phyloP scores from a whole-genome alignment of 176 grass and related monocot genomes.

The Melocanna baccifera region DNA sequence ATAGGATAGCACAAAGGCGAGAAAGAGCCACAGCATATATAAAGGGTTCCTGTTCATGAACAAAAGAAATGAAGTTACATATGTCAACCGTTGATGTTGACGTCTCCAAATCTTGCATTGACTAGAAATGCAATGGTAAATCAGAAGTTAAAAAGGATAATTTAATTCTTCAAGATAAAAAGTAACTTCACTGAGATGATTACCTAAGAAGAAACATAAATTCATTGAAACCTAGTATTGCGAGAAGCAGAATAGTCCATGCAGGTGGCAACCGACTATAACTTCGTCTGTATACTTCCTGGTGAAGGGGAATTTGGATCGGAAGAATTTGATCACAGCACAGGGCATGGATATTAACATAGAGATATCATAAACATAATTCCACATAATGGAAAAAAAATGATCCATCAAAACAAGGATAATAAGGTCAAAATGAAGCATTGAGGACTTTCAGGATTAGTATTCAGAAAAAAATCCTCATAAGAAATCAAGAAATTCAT shows the following conservation, averaged over 20 bases:
- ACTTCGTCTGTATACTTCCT: constrained; percentile 66
- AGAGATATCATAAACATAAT: background rate
- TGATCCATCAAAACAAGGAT: background rate
- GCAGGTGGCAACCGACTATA: constrained; percentile 61
- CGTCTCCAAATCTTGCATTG: background rate
- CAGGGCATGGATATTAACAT: background rate
- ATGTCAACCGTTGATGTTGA: background rate
- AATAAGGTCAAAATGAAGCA: background rate
- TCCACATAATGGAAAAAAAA: constrained; percentile 7
- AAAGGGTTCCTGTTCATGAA: constrained; percentile 72
- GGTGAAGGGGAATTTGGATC: background rate
- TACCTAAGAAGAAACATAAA: constrained; percentile 85
- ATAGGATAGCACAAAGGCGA: constrained; percentile 58
- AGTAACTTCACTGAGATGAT: constrained; percentile 3
- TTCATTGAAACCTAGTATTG: constrained; percentile 78
- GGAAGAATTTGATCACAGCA: background rate
- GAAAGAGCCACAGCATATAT: constrained; percentile 58
- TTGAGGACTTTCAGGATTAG: background rate
- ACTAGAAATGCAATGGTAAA: background rate
- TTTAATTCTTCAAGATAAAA: background rate
- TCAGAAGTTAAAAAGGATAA: background rate
- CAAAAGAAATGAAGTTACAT: constrained; percentile 7
- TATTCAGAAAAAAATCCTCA: background rate
- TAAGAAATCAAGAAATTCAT: constrained; percentile 19
- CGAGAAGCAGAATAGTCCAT: constrained; percentile 68